Conservation (phyloP, 306 rosid genomes). For the Rosa lucieae region DNA sequence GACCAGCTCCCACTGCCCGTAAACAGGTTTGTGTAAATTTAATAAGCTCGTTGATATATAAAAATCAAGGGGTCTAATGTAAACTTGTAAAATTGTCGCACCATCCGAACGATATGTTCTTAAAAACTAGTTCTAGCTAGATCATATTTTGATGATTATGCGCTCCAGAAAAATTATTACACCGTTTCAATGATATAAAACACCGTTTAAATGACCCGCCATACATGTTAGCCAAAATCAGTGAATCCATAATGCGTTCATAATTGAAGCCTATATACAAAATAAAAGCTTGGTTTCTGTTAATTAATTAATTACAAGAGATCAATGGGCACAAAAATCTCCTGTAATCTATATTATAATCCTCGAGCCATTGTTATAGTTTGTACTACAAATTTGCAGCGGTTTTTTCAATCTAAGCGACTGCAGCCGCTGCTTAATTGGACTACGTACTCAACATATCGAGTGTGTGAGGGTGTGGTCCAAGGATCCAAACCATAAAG, state of each 20-base stretch:
- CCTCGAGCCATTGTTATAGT: neutral
- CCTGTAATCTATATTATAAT: neutral
- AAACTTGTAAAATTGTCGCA: no score
- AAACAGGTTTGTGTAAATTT: no score
- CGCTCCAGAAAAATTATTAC: no score
- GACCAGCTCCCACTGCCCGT: neutral
- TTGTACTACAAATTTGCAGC: neutral
- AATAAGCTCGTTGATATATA: no score
- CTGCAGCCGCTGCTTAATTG: neutral
- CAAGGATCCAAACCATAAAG: neutral
- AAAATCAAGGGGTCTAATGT: no score
- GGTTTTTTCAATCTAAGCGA: conserved; percentile 5
- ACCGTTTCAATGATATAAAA: no score
- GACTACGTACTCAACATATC: neutral
- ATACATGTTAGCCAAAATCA: neutral
- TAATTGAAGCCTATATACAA: neutral
- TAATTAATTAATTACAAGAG: neutral
- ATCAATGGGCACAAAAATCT: neutral
- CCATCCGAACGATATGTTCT: no score
- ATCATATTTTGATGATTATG: no score
- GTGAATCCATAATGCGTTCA: neutral
- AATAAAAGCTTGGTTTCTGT: neutral
- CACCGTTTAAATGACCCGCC: no score
- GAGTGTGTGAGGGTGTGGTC: neutral
- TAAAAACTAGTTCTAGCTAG: no score